These are phyloP conservation scores for Poronia punctata DNA, from an alignment of 495 filamentous ascomycete species.

Conservation along the genomic window DNA sequence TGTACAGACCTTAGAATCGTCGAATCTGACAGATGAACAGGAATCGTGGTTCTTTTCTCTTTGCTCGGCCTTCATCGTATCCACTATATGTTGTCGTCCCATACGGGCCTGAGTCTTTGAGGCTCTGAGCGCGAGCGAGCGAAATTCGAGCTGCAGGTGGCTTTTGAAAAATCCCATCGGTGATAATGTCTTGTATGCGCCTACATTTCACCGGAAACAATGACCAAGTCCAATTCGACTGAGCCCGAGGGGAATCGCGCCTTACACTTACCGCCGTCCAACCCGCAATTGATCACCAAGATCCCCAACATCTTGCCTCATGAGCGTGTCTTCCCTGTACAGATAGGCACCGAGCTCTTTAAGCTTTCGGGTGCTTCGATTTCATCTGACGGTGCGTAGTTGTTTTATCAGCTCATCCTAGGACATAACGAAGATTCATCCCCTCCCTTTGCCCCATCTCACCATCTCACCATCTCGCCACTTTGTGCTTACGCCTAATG, in stretches of 20 bases:
- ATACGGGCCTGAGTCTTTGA: no score
- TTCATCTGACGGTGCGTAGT: constrained; percentile 85
- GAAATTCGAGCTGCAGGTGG: no score
- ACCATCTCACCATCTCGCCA: neutral
- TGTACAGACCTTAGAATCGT: no score
- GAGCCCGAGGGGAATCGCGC: constrained; percentile 23
- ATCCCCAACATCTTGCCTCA: constrained; percentile 56
- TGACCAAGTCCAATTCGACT: constrained; percentile 22
- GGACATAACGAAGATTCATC: no score
- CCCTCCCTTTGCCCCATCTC: no score
- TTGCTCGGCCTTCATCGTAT: no score
- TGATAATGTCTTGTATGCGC: constrained; percentile 8
- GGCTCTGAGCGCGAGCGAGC: no score
- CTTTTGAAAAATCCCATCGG: constrained; percentile 1
- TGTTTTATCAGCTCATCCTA: no score
- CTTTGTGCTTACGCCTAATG: neutral
- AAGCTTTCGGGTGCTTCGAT: constrained; percentile 90
- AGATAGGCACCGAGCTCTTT: constrained; percentile 88
- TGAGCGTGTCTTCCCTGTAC: constrained; percentile 79
- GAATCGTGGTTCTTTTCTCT: no score
- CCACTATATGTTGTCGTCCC: no score
- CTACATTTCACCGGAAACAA: constrained; percentile 7
- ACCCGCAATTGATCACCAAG: constrained; percentile 27
- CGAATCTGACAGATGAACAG: no score
- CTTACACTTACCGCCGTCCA: constrained; percentile 21